Percentiles rank a stretch among this genome's conserved stretches.
Conservation (phyloP, 805 yeast species). For the Sugiyamaella mastotermitis region DNA sequence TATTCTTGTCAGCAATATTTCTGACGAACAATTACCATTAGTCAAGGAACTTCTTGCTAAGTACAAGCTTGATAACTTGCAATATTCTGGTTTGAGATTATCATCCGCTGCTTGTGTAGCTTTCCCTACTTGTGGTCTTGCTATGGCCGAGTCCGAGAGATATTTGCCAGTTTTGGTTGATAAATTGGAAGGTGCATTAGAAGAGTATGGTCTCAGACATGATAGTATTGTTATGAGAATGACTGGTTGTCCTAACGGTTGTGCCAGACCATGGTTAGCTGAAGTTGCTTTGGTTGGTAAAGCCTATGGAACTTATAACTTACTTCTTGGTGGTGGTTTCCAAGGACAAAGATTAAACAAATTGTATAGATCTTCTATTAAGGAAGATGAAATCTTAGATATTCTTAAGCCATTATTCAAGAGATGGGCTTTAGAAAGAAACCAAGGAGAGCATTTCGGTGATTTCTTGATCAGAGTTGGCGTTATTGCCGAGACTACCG, state of each 20-base stretch:
- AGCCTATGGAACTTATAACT: slow-evolving; percentile 87
- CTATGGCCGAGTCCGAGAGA: slow-evolving; percentile 98
- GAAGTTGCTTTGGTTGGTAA: slow-evolving; percentile 95
- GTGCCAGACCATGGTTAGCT: slow-evolving; percentile 98
- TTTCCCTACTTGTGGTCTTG: slow-evolving; percentile 96
- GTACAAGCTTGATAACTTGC: slow-evolving; percentile 77
- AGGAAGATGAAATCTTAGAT: slow-evolving; percentile 79
- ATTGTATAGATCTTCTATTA: slow-evolving; percentile 78
- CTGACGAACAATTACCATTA: slow-evolving; percentile 57
- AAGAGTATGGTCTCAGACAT: slow-evolving; percentile 88
- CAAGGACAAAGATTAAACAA: slow-evolving; percentile 90
- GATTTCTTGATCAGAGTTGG: slow-evolving; percentile 85
- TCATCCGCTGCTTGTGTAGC: slow-evolving; percentile 97
- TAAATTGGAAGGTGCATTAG: slow-evolving; percentile 79
- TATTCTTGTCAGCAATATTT: slow-evolving; percentile 65
- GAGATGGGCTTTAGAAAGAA: slow-evolving; percentile 89
- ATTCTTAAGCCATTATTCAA: slow-evolving; percentile 81
- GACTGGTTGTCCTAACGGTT: slow-evolving; percentile 99
- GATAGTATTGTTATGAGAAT: slow-evolving; percentile 94
- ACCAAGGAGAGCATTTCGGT: slow-evolving; percentile 91
- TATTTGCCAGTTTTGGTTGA: slow-evolving; percentile 75
- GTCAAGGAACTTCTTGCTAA: slow-evolving; percentile 61
- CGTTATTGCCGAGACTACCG: slow-evolving; percentile 80
- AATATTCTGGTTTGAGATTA: slow-evolving; percentile 76
- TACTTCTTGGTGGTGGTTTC: slow-evolving; percentile 94